Base-by-base conservation (phyloP, 306 rosid genomes). In the Mimosa bimucronata region DNA sequence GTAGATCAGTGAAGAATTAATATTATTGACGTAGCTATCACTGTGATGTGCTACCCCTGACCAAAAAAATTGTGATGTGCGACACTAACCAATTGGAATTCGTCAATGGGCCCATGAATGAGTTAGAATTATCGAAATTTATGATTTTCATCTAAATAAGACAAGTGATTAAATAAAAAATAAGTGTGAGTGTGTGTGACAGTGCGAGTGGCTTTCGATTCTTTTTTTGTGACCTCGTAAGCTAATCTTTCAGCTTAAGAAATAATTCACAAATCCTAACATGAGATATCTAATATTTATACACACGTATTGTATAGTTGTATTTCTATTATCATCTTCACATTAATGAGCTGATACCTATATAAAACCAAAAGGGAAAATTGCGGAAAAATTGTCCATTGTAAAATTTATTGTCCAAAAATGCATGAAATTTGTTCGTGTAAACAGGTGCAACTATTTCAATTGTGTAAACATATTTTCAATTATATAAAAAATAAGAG, bases 61-160 rank as follows among this genome's bases (percentile, higher is more conserved):
- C 38, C 38, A 34, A 34, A 34, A 34, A 34, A 34, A 34, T 21
- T 42, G 55, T 18, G 77, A 71, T 70, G 60, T 41, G 82, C 71
- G 1, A n/a, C 71, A 30, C 52, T 60, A 55, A 44, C 77, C 52
- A 60, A 71, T 73, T 70, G 77, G 62, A 57, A 71, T 60, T 31
- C 46, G 40, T 29, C 29, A 71, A 71, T 44, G 77, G 78, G 50
- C 13, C 83, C 16, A 53, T 53, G 26, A 53, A 53, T 53, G 23
- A 53, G 26, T 19, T 53, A 53, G n/a, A 50, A 5, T 18, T 19
- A 69, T 70, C 57, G 26, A 55, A 31, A 55, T 40, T 70, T 9
- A 31, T 28, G 19, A 0, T 7, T 53, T 40, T 40, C 28, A 7
- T 40, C 40, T 52, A 23, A 53, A 52, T 53, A 40, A 66, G 76